Evolutionary conservation across 352 stramenopile species (phyloP), one percentile per base, ranked within the genome.

Genomic region (Phytopythium mirpurense): DNA sequence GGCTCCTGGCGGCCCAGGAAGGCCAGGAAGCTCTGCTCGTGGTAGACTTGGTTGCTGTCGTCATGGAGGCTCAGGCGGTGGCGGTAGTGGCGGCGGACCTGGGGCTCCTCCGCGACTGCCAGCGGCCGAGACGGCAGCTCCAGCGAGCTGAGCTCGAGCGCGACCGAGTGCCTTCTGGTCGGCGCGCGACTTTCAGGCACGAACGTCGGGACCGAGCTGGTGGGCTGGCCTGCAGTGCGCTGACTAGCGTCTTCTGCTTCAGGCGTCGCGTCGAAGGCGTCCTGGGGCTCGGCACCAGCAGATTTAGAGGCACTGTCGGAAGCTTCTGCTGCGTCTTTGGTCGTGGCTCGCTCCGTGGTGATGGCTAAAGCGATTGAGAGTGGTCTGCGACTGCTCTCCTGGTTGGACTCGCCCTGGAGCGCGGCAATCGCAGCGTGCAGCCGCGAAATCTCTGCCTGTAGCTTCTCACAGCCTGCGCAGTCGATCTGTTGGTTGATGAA

Each of bases 1-100:
- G 45, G 21, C 19, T 88, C 70, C 26, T 86, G 60, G 27, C 68
- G 65, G 9, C 73, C 72, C 1, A 62, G 42, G 40, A 71, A 67
- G 19, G 60, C 27, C 19, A 71, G 45, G 21, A 62, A 64, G 16
- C 54, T 49, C 35, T 51, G 58, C 7, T 58, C 51, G 6, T 77
- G 58, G 6, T 68, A 62, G 11, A 58, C 55, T 31, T 76, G 67
- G 23, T 76, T 76, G 58, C 55, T 72, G 16, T 65, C 49, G 11
- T 34, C 32, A 6, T 41, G 2, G 12, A 23, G 12, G 5, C 34
- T 36, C 11, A 44, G n/a, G 10, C 27, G 23, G 12, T 5, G 51
- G 14, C 19, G 23, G 6, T 23, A 31, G 21, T 34, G 5, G 19
- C 43, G 23, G 7, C 35, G 38, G 14, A 12, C 7, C 2, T 27